Base-by-base conservation (phyloP, 352 stramenopile genomes). In the Pythium volutum region DNA sequence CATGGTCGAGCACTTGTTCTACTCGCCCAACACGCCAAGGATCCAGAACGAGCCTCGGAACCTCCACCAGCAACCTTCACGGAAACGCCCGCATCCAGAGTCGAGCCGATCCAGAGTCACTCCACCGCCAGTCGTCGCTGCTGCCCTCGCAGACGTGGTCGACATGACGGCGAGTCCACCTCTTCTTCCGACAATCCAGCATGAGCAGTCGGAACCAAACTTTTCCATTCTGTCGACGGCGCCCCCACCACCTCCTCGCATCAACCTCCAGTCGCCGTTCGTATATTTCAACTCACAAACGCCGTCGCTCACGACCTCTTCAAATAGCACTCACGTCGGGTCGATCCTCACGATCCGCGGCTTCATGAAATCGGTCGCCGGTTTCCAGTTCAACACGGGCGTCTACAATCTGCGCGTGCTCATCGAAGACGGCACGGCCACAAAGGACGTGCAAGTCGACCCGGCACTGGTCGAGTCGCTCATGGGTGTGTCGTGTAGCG, bases 291-390 rank as follows among this genome's bases (percentile, higher is more conserved):
- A 62, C 10, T 49, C 54, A 4, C 50, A 34, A 12, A 56, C 45
- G 9, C 36, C 18, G 10, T 33, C 48, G 2, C 26, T 70, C 7
- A n/a, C 51, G 0, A 42, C 31, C 0, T 26, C 36, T 43, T 22
- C 36, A 20, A 16, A 48, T 10, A 36, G 20, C 2, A 62, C 41
- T 7, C 52, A n/a, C 23, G 33, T 64, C 9, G 55, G 51, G 20
- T 48, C 48, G 20, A 55, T 59, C 4, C 20, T 71, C 7, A 58
- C 49, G 22, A 77, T 94, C 42, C 81, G 80, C 22, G 85, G 70
- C 16, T 93, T 81, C 56, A 76, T 94, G 55, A 91, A 94, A 68
- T 94, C 85, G 18, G 85, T 94, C 18, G 67, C 80, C n/a, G 78
- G 79, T 0, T 94, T 94, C 65, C 77, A 91, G 61, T 94, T 89